Base-by-base conservation (phyloP, 75 land plant species). In the Azolla pinnata region DNA sequence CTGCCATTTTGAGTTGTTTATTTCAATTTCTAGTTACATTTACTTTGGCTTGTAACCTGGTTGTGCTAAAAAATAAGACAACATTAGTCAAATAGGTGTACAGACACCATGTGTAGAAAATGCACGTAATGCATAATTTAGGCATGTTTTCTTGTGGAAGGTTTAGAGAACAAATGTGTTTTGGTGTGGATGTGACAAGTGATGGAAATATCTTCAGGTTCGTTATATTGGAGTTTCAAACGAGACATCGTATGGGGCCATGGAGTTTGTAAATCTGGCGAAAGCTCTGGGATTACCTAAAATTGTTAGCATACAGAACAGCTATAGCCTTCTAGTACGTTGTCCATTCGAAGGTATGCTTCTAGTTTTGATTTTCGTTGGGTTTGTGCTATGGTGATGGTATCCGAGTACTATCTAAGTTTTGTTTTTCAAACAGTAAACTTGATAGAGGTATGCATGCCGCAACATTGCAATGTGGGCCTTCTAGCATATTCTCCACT, bases 191-290 rank as follows among this genome's bases (percentile, higher is more conserved):
- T n/a, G n/a, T n/a, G n/a, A n/a, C n/a, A n/a, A n/a, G n/a, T n/a
- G 4, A 0, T 19, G 4, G 14, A 29, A 56, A 56, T 5, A 14
- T 34, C 4, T 44, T 29, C 9, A 93, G 98, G 90, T 93, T 21
- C 74, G 98, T 0, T 88, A 85, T 44, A 83, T 93, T 56, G 98
- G 98, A 33, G 90, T 93, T 33, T 93, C 98, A 8, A 93, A 93
- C 68, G 98, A 93, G 71, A 93, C 96, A 29, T 85, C 98, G 27
- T 93, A 71, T 77, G 98, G 98, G 38, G 98, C 89, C 17, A 85
- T 85, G 96, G 95, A 83, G 48, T 93, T 93, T 75, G 80, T 83
- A 48, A 78, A 89, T 71, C 79, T 87, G 29, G 82, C 98, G 28
- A 81, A 85, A 57, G 57, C 59, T 64, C 76, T 74, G 54, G 89